phyloP scores from a whole-genome alignment of 768 basidiomycete genomes.

The Lactarius hengduanensis region DNA sequence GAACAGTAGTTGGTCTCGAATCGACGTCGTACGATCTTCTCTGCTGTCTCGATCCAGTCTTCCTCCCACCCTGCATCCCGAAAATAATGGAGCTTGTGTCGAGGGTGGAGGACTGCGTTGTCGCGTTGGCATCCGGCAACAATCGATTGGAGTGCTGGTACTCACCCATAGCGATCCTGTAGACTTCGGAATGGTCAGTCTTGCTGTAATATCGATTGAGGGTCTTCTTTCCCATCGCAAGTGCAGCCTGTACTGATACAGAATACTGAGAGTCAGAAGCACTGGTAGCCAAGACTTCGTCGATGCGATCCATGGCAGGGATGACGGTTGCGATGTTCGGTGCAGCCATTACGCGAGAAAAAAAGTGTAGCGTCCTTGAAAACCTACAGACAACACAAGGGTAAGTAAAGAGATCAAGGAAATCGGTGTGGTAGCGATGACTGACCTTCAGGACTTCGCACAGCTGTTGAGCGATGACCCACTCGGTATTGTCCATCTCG shows the following conservation, averaged over 20 bases:
- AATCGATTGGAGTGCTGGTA: too few relatives aligned
- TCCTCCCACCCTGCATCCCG: neutral
- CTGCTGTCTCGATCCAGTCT: neutral
- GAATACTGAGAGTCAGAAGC: too few relatives aligned
- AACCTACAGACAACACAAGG: neutral
- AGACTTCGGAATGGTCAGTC: neutral
- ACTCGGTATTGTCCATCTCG: neutral
- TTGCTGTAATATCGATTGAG: neutral
- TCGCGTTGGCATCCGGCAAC: too few relatives aligned
- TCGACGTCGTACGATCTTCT: neutral
- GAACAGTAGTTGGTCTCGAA: too few relatives aligned
- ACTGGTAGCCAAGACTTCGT: too few relatives aligned
- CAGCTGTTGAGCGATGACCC: neutral
- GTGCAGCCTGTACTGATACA: neutral
- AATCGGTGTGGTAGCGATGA: neutral
- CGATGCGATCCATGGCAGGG: neutral
- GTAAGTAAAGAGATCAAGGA: neutral
- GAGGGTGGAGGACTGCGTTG: neutral
- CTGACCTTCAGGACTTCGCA: neutral
- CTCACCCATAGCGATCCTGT: neutral
- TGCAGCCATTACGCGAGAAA: neutral
- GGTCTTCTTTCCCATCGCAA: neutral
- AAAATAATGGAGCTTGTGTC: conserved; percentile 10
- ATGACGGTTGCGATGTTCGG: neutral
- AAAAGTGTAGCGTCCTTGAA: neutral